Evolutionary conservation across 2,329 filamentous ascomycete genomes (phyloP).

Genomic region (Claviceps fusiformis): DNA sequence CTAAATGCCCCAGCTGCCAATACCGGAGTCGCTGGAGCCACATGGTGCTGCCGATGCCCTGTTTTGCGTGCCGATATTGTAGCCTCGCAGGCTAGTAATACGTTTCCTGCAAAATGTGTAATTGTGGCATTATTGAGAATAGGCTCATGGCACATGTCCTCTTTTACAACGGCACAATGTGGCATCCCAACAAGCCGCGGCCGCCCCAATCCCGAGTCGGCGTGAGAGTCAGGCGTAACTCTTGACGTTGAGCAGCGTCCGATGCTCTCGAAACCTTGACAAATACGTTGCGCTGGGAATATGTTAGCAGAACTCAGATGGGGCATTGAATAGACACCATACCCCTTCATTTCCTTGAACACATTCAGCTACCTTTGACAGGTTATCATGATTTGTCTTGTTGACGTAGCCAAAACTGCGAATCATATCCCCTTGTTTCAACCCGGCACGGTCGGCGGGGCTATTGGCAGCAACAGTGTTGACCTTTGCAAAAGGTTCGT

Average conservation of each 20-base stretch:
- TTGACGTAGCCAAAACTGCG: conserved; percentile 77
- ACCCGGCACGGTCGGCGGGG: conserved; percentile 69
- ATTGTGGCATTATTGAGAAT: conserved; percentile 1
- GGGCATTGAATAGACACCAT: conserved; percentile 26
- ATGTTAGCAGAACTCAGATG: conserved; percentile 11
- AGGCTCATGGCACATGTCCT: neutral
- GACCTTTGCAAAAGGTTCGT: conserved; percentile 65
- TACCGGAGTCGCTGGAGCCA: neutral
- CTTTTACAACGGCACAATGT: conserved; percentile 60
- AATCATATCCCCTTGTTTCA: conserved; percentile 69
- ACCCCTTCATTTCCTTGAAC: conserved; percentile 86
- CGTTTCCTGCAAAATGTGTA: neutral
- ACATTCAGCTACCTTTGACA: conserved; percentile 75
- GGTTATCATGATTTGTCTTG: conserved; percentile 69
- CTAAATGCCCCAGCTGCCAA: neutral
- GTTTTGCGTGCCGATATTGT: neutral
- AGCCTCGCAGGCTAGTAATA: neutral
- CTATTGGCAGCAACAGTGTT: conserved; percentile 68
- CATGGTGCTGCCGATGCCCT: neutral
- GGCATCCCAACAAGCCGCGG: conserved; percentile 77
- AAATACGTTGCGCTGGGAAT: conserved; percentile 48
- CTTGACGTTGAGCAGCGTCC: conserved; percentile 29
- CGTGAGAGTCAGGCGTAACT: conserved; percentile 58
- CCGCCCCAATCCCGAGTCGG: conserved; percentile 82
- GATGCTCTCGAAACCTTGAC: conserved; percentile 49